phyloP scores from a whole-genome alignment of 2,329 filamentous ascomycete species.

The Neonectria coccinea region DNA sequence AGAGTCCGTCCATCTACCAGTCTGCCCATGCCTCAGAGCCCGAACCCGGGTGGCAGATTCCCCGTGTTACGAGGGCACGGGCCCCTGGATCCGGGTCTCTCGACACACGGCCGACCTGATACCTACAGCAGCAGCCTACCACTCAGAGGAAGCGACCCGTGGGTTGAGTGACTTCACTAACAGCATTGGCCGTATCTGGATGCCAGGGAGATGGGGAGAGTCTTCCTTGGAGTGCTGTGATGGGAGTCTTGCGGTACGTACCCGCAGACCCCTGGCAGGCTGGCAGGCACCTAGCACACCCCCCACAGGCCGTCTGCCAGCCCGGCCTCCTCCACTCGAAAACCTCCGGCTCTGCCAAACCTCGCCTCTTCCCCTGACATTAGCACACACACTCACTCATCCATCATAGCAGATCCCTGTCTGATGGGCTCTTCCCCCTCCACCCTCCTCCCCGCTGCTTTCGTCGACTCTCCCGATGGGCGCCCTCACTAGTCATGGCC shows the following conservation, averaged over 20 bases:
- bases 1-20: too few relatives aligned
- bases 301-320: conserved; percentile 26
- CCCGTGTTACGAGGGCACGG: conserved; percentile 15
- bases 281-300: neutral
- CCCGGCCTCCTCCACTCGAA: conserved; percentile 35
- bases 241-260: conserved; percentile 33
- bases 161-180: conserved; percentile 29
- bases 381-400: conserved; percentile 29
- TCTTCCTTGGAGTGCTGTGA: conserved; percentile 23
- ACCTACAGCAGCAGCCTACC: conserved; percentile 25
- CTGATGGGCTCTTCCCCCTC: conserved; percentile 36
- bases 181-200: conserved; percentile 26
- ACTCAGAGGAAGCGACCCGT: conserved; percentile 19
- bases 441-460: conserved; percentile 32
- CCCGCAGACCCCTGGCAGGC: conserved; percentile 27
- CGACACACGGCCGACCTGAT: conserved; percentile 33
- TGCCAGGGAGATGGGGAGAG: conserved; percentile 20
- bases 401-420: conserved; percentile 25
- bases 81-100: conserved; percentile 19
- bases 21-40: neutral
- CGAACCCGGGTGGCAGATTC: neutral
- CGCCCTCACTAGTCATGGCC: conserved; percentile 42
- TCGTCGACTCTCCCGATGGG: conserved; percentile 34
- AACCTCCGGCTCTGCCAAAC: conserved; percentile 35
- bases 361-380: conserved; percentile 42